Base-by-base conservation (phyloP, 2,329 filamentous ascomycete species). In the Neofusicoccum ribis region DNA sequence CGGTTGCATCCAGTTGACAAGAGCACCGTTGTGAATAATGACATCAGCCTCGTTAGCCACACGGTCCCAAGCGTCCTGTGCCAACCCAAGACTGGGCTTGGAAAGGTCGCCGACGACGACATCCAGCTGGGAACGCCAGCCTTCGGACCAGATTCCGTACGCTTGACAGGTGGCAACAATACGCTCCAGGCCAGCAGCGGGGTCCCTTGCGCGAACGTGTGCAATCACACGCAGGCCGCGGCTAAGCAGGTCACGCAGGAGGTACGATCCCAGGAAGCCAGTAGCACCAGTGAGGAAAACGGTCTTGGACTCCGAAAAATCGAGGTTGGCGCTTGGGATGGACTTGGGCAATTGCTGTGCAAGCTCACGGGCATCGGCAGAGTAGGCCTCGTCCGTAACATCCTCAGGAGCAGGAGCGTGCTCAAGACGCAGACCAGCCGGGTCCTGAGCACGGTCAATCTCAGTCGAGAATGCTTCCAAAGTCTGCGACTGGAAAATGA, bases 201-300 rank as follows among this genome's bases (percentile, higher is more conserved):
- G 72, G 65, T 87, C 86, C 74, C 89, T 88, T 44, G 88, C 88
- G 60, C 93, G 89, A 3, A 96, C 89, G 65, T 93, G 88, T 0
- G 89, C 88, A 65, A 96, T 87, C 9, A 96, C 83, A 69, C 85
- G 88, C 14, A 86, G 80, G 17, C 80, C 77, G 27, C 89, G 83
- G 44, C 85, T 85, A 1, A 97, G 83, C 1, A 97, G 78, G 64
- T 96, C 91, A 64, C 85, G 85, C 37, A 96, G 81, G 11, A 97
- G 82, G 72, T 93, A 96, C 0, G 91, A 86, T 34, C 93, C 93
- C 20, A 97, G 79, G 82, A 97, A 97, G 2, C 93, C 93, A 5
- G 93, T 97, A 3, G 91, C 92, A 49, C 94, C 93, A 2, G 93
- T 97, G 5, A 97, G 80, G 76, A 97, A 91, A 11, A 95, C 83